Evolutionary conservation across 2,329 filamentous ascomycete genomes (phyloP).

Genomic region (Diplodia sapinea): DNA sequence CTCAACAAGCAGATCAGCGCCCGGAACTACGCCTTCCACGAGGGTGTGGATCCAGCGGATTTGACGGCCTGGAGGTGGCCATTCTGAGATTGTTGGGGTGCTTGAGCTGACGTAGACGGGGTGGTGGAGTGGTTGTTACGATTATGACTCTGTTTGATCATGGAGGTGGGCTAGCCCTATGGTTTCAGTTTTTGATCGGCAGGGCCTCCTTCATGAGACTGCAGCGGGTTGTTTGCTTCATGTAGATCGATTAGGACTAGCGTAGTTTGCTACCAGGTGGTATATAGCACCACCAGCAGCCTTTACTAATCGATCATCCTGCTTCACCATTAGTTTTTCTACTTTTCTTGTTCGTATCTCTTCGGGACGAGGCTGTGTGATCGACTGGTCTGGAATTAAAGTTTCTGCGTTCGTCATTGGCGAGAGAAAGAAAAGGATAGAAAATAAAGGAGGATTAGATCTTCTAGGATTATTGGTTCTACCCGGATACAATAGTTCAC

Average conservation of each 20-base stretch:
- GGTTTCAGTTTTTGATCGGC: neutral
- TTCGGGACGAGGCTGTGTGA: neutral
- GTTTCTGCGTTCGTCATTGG: neutral
- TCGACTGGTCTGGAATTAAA: neutral
- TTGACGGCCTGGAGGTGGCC: constrained; percentile 72
- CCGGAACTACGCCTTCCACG: constrained; percentile 66
- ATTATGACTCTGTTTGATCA: neutral
- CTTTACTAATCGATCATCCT: no score
- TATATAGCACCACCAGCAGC: no score
- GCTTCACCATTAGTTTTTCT: neutral
- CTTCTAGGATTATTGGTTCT: neutral
- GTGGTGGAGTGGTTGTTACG: neutral
- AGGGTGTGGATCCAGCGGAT: constrained; percentile 72
- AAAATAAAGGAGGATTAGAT: neutral
- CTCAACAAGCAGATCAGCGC: constrained; percentile 69
- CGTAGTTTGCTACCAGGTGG: no score
- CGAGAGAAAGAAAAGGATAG: neutral
- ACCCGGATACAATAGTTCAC: neutral
- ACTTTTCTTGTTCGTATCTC: neutral
- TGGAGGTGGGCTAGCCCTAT: neutral
- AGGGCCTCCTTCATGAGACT: no score
- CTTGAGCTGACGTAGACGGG: neutral
- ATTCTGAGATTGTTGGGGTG: constrained; percentile 35
- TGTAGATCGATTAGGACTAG: no score
- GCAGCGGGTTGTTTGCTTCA: no score